Percentiles rank a stretch among this genome's conserved stretches.
These are phyloP conservation scores for Leccinum fibrillosum DNA, from an alignment of 768 basidiomycete species.

Conservation along the genomic window DNA sequence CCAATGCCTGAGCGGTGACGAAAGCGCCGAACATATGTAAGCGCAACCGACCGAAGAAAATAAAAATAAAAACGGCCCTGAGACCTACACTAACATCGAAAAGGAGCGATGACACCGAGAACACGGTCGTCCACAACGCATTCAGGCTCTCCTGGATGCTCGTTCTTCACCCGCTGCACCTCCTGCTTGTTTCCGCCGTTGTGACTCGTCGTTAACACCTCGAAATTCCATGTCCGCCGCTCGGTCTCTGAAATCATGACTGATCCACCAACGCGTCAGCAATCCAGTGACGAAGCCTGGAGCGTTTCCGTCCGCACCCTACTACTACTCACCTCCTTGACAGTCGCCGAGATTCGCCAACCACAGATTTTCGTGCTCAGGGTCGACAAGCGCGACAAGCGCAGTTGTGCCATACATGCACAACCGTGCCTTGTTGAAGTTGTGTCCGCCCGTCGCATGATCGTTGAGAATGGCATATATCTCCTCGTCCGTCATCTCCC, in stretches of 20 bases:
- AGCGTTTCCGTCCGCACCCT: not conserved
- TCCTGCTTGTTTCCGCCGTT: conserved; percentile 69
- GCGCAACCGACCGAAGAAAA: conserved; percentile 1
- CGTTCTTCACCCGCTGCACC: conserved; percentile 55
- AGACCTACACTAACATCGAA: conserved; percentile 55
- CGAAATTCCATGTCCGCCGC: conserved; percentile 54
- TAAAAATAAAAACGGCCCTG: not conserved
- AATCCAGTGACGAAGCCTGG: not conserved
- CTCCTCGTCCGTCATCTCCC: conserved; percentile 50
- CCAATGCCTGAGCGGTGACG: conserved; percentile 49
- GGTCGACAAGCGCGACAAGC: conserved; percentile 69
- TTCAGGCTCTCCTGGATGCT: conserved; percentile 70
- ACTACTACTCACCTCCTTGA: conserved; percentile 56
- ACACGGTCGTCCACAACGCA: conserved; percentile 65
- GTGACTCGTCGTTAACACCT: conserved; percentile 62
- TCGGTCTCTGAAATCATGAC: conserved; percentile 52
- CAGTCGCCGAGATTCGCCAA: conserved; percentile 80
- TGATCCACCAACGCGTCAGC: conserved; percentile 23
- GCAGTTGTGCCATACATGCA: conserved; percentile 83
- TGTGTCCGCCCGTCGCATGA: conserved; percentile 51
- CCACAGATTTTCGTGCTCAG: conserved; percentile 67
- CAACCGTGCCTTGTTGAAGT: conserved; percentile 62
- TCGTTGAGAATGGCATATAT: conserved; percentile 65
- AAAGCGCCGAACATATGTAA: conserved; percentile 8
- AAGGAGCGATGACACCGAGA: conserved; percentile 75